Conservation (phyloP, 352 stramenopile genomes). For the Thraustotheca clavata region DNA sequence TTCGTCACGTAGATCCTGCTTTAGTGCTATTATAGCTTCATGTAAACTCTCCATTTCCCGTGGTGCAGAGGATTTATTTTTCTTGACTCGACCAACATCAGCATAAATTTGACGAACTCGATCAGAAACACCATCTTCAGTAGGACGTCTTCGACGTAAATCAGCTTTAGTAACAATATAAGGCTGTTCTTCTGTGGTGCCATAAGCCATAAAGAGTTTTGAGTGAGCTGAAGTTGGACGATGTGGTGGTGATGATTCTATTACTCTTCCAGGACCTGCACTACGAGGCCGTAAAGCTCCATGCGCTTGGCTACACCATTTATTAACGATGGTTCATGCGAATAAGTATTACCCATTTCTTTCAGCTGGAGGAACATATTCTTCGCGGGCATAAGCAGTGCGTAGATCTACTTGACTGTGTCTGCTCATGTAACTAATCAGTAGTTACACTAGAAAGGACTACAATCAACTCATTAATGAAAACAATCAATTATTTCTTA, state of each 20-base stretch:
- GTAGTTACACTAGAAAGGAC: conserved; percentile 5
- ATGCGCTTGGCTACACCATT: not conserved
- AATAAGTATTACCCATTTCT: not conserved
- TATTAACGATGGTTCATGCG: not conserved
- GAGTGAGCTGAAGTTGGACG: conserved; percentile 6
- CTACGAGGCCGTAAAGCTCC: not conserved
- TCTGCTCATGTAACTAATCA: conserved; percentile 1
- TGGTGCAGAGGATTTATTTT: not conserved
- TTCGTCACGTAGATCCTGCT: conserved; percentile 16
- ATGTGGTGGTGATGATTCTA: not conserved
- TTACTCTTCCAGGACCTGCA: not conserved
- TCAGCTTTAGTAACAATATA: conserved; percentile 14
- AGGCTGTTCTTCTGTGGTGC: not conserved
- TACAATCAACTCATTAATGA: not conserved
- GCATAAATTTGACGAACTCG: conserved; percentile 17
- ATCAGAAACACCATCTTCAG: conserved; percentile 15
- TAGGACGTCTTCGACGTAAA: conserved; percentile 1
- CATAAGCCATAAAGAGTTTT: conserved; percentile 8
- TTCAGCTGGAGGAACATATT: not conserved
- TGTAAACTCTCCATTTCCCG: conserved; percentile 7
- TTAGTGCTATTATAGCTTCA: conserved; percentile 10
- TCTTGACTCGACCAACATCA: conserved; percentile 2
- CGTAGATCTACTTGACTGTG: not conserved
- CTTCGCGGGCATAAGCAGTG: not conserved
- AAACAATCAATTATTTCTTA: not conserved